A percentile compares a stretch with the other conserved stretches of the same genome.
phyloP scores from a whole-genome alignment of 257 asterid genomes.

The Nicotiana undulata region DNA sequence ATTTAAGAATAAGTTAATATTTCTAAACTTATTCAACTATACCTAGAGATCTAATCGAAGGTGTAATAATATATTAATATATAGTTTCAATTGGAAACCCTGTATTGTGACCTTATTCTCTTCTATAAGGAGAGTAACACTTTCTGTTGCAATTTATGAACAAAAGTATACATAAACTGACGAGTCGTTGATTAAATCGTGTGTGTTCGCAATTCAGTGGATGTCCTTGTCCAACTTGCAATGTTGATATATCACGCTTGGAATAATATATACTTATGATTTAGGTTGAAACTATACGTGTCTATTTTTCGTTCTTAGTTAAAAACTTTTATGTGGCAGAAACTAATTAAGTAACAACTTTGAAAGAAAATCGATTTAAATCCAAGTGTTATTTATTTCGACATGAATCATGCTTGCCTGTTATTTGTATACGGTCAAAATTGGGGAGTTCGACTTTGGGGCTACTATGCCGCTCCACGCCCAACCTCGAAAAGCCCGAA shows the following conservation, averaged over 20 bases:
- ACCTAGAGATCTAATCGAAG: too few species aligned
- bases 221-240: constrained; percentile 2
- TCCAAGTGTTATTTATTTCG: neutral
- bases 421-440: too few species aligned
- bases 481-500: too few species aligned
- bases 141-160: neutral
- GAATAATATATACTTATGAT: neutral
- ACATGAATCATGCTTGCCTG: neutral
- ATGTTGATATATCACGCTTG: neutral
- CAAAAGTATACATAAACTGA: neutral
- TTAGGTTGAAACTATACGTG: neutral
- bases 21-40: too few species aligned
- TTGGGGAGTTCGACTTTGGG: too few species aligned
- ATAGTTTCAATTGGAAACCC: too few species aligned
- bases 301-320: neutral
- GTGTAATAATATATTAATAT: too few species aligned
- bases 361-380: neutral
- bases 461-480: too few species aligned
- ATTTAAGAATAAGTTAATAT: too few species aligned
- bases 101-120: too few species aligned
- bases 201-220: neutral
- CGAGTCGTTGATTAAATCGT: neutral
- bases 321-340: neutral
- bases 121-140: too few species aligned
- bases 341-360: neutral